A percentile compares a stretch with the other conserved stretches of the same genome.
phyloP scores from a whole-genome alignment of 106 monocot genomes.

The Phalaenopsis equestris region DNA sequence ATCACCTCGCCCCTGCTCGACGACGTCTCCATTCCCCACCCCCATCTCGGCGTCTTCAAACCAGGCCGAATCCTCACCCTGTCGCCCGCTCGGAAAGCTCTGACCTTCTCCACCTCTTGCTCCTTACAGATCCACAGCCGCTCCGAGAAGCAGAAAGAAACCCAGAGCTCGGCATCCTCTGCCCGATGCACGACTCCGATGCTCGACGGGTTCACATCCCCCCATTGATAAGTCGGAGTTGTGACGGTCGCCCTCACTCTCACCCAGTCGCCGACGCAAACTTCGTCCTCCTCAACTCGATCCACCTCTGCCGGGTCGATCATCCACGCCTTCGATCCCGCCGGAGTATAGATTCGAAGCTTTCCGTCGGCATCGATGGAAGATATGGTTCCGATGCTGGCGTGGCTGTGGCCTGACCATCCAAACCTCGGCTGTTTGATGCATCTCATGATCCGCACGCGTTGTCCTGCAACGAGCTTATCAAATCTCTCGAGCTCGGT shows the following conservation, averaged over 20 bases:
- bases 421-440: constrained; percentile 93
- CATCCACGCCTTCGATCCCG: constrained; percentile 86
- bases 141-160: constrained; percentile 87
- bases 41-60: constrained; percentile 73
- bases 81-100: constrained; percentile 73
- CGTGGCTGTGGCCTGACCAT: constrained; percentile 84
- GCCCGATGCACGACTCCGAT: constrained; percentile 80
- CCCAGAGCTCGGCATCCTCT: constrained; percentile 65
- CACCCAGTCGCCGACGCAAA: constrained; percentile 87
- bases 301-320: constrained; percentile 92
- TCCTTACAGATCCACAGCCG: constrained; percentile 84
- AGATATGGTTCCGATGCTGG: constrained; percentile 71
- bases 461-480: constrained; percentile 52
- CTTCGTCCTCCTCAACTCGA: constrained; percentile 66
- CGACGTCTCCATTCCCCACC: constrained; percentile 88
- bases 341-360: constrained; percentile 75
- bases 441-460: constrained; percentile 53
- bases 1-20: constrained; percentile 72
- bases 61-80: constrained; percentile 70
- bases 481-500: constrained; percentile 46
- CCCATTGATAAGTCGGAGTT: constrained; percentile 92
- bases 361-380: constrained; percentile 95
- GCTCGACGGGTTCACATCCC: constrained; percentile 70
- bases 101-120: constrained; percentile 78
- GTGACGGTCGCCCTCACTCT: constrained; percentile 49